Conservation (phyloP, 305 asterid species). For the Solanum hybrid region DNA sequence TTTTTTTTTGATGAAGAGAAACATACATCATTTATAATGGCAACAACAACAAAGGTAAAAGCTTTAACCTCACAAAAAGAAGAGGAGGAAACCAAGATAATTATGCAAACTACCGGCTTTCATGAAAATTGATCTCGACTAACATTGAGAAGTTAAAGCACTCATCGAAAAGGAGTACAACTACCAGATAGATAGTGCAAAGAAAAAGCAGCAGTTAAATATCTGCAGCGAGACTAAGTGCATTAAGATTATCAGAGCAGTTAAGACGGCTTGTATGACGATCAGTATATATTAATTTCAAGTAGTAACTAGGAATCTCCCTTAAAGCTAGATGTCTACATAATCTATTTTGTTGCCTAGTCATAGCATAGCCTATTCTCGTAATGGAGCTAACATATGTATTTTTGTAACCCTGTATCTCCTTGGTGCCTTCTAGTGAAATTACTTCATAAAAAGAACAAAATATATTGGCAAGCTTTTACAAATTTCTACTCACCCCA, state of each 20-base stretch:
- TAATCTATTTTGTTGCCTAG: background rate
- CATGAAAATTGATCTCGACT: background rate
- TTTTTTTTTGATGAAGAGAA: background rate
- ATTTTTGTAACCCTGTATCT: background rate
- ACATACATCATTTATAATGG: background rate
- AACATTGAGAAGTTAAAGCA: background rate
- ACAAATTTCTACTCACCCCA: slow-evolving; percentile 24
- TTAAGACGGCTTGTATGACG: background rate
- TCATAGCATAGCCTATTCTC: background rate
- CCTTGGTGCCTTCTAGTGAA: background rate
- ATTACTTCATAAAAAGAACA: background rate
- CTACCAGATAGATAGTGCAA: background rate
- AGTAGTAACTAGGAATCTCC: background rate
- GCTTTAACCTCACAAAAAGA: background rate
- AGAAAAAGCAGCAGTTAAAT: background rate
- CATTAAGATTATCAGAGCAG: background rate
- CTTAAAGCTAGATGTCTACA: background rate
- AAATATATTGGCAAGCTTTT: background rate
- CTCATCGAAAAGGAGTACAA: background rate
- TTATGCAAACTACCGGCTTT: background rate
- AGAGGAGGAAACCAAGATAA: background rate
- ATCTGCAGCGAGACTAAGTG: background rate
- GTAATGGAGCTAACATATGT: background rate
- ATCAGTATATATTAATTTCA: background rate
- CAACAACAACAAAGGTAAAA: background rate